phyloP scores from a whole-genome alignment of 768 basidiomycete species.

The Leccinum variicolor region DNA sequence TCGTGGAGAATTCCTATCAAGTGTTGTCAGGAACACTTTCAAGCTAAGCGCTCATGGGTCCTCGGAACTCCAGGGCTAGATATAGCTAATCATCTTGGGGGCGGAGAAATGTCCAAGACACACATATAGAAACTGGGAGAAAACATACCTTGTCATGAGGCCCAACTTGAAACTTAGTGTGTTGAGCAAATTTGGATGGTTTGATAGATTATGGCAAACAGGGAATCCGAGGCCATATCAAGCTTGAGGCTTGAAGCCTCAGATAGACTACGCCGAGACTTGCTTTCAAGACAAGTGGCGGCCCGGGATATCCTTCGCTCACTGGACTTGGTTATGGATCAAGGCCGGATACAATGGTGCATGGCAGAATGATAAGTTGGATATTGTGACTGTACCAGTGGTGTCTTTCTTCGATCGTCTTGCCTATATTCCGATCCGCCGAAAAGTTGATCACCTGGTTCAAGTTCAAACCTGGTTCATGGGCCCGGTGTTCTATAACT shows the following conservation, averaged over 20 bases:
- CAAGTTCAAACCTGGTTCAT: neutral
- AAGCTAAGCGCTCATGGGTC: neutral
- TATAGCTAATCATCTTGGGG: conserved; percentile 3
- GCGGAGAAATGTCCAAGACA: neutral
- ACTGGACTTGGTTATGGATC: neutral
- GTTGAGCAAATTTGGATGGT: neutral
- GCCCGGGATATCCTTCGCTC: neutral
- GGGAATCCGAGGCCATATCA: neutral
- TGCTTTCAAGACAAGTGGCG: neutral
- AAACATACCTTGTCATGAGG: neutral
- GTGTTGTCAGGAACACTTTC: conserved; percentile 3
- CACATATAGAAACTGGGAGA: neutral
- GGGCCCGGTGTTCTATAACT: neutral
- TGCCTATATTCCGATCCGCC: neutral
- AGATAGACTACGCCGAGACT: neutral
- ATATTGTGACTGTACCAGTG: neutral
- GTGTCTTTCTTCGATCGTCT: neutral
- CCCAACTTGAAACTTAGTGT: neutral
- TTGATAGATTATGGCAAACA: neutral
- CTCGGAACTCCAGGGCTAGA: conserved; percentile 4
- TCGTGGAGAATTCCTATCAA: neutral
- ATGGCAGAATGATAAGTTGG: neutral
- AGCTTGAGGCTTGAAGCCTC: neutral
- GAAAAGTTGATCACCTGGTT: neutral
- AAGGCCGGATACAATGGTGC: neutral